Evolutionary conservation across 306 rosid genomes (phyloP), one percentile per base, ranked within the genome.

Genomic region (Chamaecrista fasciculata): DNA sequence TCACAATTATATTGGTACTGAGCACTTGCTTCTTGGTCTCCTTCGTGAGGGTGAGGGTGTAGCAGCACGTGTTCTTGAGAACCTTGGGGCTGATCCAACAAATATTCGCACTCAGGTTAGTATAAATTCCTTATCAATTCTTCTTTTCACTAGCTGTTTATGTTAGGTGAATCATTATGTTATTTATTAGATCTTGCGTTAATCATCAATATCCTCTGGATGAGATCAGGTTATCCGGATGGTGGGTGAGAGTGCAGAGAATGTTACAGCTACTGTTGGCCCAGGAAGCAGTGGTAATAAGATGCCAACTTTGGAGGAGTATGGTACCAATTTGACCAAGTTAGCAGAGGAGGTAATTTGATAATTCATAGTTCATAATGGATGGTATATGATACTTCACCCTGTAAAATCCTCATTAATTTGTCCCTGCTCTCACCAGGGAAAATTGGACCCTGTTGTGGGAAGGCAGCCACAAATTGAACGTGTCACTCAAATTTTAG

Each of bases 31-130:
- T 58, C 78, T 94, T 70, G 98, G 98, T 70, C 84, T 94, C 68
- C 98, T 94, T 46, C 91, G 98, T 37, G 98, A 94, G 80, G 97
- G 98, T 39, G 97, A 94, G 70, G 97, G 98, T 28, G 98, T 94
- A 40, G 98, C 98, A 24, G 97, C 97, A 36, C 94, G 98, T 63
- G 98, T 90, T 72, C 97, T 94, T 67, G 98, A 94, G 73, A 94
- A 83, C 68, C 73, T 94, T 63, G 98, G 96, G 79, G 98, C 97
- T 47, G 98, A 94, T 57, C 98, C 97, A 18, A 82, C 87, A 69
- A 93, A 90, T 72, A 93, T 93, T 62, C 96, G 97, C 33, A 87
- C 97, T 31, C 95, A 91, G 97, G 97, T 71, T 81, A 82, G 87
- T 47, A 58, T 26, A 48, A 5, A 26, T 62, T 57, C 18, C 9